Percentiles rank a stretch among this genome's conserved stretches.
Conservation (phyloP, 1,139 yeast genomes). For the Yamadazyma atmosphaerica region DNA sequence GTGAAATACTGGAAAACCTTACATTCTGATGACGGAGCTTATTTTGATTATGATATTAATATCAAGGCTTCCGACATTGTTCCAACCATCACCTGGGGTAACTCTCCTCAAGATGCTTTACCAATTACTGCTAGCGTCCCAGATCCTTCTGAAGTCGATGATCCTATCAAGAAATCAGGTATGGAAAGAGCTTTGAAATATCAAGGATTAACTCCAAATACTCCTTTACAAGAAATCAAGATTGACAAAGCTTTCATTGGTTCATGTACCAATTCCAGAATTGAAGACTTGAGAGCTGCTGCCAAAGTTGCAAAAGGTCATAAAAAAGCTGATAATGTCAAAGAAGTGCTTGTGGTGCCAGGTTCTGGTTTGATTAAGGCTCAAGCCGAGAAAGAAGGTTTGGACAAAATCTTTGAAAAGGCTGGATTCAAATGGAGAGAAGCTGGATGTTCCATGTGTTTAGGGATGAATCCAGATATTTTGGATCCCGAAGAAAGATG, state of each 20-base stretch:
- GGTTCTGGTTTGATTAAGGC: constrained; percentile 93
- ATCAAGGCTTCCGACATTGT: constrained; percentile 83
- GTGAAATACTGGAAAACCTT: constrained; percentile 86
- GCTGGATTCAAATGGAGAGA: constrained; percentile 99
- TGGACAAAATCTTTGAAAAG: constrained; percentile 82
- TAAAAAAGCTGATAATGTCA: constrained; percentile 78
- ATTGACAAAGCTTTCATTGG: constrained; percentile 96
- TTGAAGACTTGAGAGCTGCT: constrained; percentile 95
- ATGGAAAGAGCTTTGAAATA: constrained; percentile 89
- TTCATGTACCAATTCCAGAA: constrained; percentile 96
- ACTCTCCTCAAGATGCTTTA: constrained; percentile 97
- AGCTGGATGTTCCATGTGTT: constrained; percentile 99
- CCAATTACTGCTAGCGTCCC: constrained; percentile 92
- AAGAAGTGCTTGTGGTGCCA: constrained; percentile 88
- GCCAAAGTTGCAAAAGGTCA: constrained; percentile 92
- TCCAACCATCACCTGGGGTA: constrained; percentile 99
- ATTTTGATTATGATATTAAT: constrained; percentile 79
- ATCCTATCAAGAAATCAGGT: constrained; percentile 77
- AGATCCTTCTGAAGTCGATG: constrained; percentile 72
- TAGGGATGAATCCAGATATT: constrained; percentile 99
- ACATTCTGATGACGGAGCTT: constrained; percentile 84
- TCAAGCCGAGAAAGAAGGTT: constrained; percentile 94
- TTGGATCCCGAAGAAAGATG: constrained; percentile 93
- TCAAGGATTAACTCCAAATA: constrained; percentile 87
- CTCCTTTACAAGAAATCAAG: constrained; percentile 68